phyloP scores from a whole-genome alignment of 805 yeast species.

The Candida sithepensis region DNA sequence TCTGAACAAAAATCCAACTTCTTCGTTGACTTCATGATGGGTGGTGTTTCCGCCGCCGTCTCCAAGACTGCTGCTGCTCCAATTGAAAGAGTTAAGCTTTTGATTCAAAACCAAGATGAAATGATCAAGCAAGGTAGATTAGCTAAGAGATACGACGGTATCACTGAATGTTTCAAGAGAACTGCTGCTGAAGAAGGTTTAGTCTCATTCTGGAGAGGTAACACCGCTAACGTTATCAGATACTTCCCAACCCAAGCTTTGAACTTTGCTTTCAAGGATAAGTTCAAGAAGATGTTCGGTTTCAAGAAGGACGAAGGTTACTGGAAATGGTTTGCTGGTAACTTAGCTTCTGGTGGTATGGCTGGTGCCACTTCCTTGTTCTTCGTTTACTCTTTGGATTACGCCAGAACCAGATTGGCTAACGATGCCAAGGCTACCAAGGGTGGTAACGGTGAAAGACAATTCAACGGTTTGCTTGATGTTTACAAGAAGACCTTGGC shows the following conservation, averaged over 20 bases:
- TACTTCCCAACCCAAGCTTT: slow-evolving; percentile 99
- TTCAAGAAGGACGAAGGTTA: slow-evolving; percentile 94
- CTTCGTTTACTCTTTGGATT: slow-evolving; percentile 95
- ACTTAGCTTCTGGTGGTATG: slow-evolving; percentile 97
- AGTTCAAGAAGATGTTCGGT: slow-evolving; percentile 92
- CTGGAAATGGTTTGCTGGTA: slow-evolving; percentile 95
- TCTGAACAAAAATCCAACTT: slow-evolving; percentile 43
- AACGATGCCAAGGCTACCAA: slow-evolving; percentile 92
- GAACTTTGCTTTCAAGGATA: slow-evolving; percentile 97
- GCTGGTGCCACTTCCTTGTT: slow-evolving; percentile 96
- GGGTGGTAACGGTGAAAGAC: slow-evolving; percentile 84
- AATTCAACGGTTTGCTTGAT: slow-evolving; percentile 95
- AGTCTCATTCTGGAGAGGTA: slow-evolving; percentile 97
- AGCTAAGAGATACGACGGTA: slow-evolving; percentile 83
- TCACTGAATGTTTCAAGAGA: slow-evolving; percentile 89
- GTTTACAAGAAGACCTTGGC: slow-evolving; percentile 95
- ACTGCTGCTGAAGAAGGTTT: slow-evolving; percentile 93
- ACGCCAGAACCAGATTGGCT: slow-evolving; percentile 98
- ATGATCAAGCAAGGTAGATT: slow-evolving; percentile 98
- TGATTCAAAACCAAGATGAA: slow-evolving; percentile 97
- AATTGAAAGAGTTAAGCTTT: slow-evolving; percentile 93
- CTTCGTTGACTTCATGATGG: slow-evolving; percentile 80
- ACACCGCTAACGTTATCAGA: slow-evolving; percentile 98
- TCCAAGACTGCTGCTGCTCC: slow-evolving; percentile 98
- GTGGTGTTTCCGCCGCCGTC: slow-evolving; percentile 99